Base-by-base conservation (phyloP, 2,329 filamentous ascomycete genomes). In the Aspergillus sp. region DNA sequence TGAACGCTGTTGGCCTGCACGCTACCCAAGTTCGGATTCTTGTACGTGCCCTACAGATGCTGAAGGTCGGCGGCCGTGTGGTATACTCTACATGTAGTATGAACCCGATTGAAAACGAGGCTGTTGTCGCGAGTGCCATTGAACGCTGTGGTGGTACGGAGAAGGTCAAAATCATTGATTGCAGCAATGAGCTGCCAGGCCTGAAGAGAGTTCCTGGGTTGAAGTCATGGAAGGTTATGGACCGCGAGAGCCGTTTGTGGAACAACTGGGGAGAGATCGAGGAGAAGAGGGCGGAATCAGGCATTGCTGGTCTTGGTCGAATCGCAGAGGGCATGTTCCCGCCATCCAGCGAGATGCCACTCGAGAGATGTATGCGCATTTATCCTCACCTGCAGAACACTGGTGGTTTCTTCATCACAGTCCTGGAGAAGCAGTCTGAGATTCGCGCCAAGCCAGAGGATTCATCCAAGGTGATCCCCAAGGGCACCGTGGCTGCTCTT, bases 21-120 rank as follows among this genome's bases (percentile, higher is more conserved):
- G 79, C 86, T 34, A 96, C 91, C 1, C 95, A 99, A 76, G 84
- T 91, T 44, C 84, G 93, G 47, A 99, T 99, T 65, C 81, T 99
- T 48, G 90, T 96, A 56, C 88, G 95, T 60, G 91, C 95, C 32
- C 82, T 99, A 51, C 93, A 98, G 77, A 91, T 99, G 87, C 85
- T 99, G 64, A 98, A 97, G 80, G 89, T 91, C 55, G 93, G 95
- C 41, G 95, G 95, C 51, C 86, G 93, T 62, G 90, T 98, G 26
- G 93, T 99, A 52, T 99, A 98, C 79, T 98, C 93, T 3, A 99
- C 95, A 18, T 99, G 95, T 82, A 97, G 92, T 75, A 91, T 99
- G 90, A 99, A 99, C 77, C 95, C 95, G 0, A 86, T 98, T 26
- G 95, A 99, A 80, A 96, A 99, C 69, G 95, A 99, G 77, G 89